These are phyloP conservation scores for Rossbeevera mucosa DNA, from an alignment of 768 basidiomycete genomes.

Conservation along the genomic window DNA sequence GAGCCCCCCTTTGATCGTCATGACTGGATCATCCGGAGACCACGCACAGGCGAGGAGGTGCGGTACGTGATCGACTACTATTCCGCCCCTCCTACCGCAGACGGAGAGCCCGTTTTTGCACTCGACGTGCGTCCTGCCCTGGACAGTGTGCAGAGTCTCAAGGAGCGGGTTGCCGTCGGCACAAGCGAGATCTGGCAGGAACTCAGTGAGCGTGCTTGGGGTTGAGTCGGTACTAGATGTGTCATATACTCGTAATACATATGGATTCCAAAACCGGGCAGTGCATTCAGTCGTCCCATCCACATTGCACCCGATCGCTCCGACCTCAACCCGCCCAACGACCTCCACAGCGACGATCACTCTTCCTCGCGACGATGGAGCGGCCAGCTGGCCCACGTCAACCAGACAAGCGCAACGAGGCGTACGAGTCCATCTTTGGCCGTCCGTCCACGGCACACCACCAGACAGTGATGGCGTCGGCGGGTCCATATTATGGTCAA, in stretches of 20 bases:
- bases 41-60: conserved; percentile 72
- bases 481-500: conserved; percentile 14
- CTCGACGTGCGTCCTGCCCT: conserved; percentile 94
- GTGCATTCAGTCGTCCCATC: conserved; percentile 5
- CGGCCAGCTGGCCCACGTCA: conserved; percentile 56
- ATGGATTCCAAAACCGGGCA: conserved; percentile 18
- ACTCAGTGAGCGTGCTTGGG: conserved; percentile 30
- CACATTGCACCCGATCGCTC: conserved; percentile 6
- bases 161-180: conserved; percentile 65
- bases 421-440: conserved; percentile 87
- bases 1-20: conserved; percentile 97
- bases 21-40: conserved; percentile 92
- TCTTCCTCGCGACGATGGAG: conserved; percentile 36
- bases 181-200: conserved; percentile 65
- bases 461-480: conserved; percentile 16
- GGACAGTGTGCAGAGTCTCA: conserved; percentile 75
- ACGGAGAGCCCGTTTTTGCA: conserved; percentile 92
- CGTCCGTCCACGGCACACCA: conserved; percentile 61
- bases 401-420: conserved; percentile 70
- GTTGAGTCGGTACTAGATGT: conserved; percentile 8
- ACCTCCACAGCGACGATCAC: conserved; percentile 3
- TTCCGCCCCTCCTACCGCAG: conserved; percentile 80
- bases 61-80: conserved; percentile 99
- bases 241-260: conserved; percentile 2
- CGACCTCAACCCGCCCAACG: conserved; percentile 1